phyloP scores from a whole-genome alignment of 176 grass and related monocot species.

The Oryza glumipatula region DNA sequence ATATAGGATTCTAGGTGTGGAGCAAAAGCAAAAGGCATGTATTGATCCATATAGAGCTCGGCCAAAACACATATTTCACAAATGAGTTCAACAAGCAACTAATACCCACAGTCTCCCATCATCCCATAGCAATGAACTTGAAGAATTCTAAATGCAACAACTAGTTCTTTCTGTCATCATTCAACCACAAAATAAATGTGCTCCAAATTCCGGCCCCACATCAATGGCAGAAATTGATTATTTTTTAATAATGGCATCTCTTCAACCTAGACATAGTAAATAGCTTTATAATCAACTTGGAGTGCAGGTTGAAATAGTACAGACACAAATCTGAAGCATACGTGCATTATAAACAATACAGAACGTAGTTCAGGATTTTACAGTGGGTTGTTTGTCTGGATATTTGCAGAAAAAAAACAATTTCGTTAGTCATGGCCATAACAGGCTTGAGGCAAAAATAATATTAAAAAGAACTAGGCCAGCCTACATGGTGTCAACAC shows the following conservation, averaged over 20 bases:
- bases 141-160: neutral
- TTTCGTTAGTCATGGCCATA: neutral
- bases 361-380: neutral
- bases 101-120: neutral
- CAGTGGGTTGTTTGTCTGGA: neutral
- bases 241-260: no score
- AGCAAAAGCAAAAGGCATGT: neutral
- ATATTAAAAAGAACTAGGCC: neutral
- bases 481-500: neutral
- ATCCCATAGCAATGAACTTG: neutral
- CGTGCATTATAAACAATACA: neutral
- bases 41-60: neutral
- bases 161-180: neutral
- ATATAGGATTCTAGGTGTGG: no score
- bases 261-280: slow-evolving; percentile 9
- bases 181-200: neutral
- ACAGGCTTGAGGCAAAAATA: neutral
- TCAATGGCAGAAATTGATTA: neutral
- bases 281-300: slow-evolving; percentile 8
- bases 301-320: neutral
- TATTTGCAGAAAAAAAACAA: neutral
- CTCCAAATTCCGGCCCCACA: neutral
- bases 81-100: neutral
- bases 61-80: neutral
- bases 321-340: neutral